Evolutionary conservation across 2,329 filamentous ascomycete species (phyloP), one percentile per base, ranked within the genome.

Genomic region (Coniochaeta sp.): DNA sequence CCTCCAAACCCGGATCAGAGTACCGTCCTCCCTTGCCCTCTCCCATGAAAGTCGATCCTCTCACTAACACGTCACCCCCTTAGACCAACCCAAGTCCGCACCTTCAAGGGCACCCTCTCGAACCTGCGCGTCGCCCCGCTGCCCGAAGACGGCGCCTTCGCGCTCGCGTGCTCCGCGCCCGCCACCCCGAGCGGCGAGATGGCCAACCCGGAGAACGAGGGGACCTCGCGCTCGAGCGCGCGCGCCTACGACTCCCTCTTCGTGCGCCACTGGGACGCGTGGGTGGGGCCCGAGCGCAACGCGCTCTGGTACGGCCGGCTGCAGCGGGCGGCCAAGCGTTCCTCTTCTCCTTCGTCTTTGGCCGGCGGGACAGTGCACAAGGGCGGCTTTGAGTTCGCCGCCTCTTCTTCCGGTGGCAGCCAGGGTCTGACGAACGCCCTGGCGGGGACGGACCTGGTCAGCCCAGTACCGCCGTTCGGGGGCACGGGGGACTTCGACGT

Each of bases 211-310:
- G 79, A 86, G 40, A 78, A 80, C 16, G 85, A 83, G 40, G 75
- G 82, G 63, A 84, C 86, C 68, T 77, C 82, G 2, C 74, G 79
- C 26, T 87, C 87, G 22, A 83, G 84, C 3, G 91, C 85, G 30
- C 87, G 83, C 66, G 81, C 91, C 24, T 95, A 95, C 72, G 85
- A 84, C 22, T 84, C 82, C 55, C 82, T 93, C 28, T 95, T 90
- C 68, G 89, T 90, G 30, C 84, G 91, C 16, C 90, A 96, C 68
- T 96, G 91, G 91, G 90, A 96, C 70, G 73, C 81, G n/a, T 96
- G 88, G 74, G 78, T 86, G 28, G 85, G 82, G 0, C 81, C 86
- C 54, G 87, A 90, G 67, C 85, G 82, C 62, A 88, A 87, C 67
- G 82, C 88, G 2, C 80, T 96, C 30, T 95, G 88, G 80, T 89